Evolutionary conservation across 495 filamentous ascomycete species (phyloP).

Genomic region (Hypoxylon crocopeplum): DNA sequence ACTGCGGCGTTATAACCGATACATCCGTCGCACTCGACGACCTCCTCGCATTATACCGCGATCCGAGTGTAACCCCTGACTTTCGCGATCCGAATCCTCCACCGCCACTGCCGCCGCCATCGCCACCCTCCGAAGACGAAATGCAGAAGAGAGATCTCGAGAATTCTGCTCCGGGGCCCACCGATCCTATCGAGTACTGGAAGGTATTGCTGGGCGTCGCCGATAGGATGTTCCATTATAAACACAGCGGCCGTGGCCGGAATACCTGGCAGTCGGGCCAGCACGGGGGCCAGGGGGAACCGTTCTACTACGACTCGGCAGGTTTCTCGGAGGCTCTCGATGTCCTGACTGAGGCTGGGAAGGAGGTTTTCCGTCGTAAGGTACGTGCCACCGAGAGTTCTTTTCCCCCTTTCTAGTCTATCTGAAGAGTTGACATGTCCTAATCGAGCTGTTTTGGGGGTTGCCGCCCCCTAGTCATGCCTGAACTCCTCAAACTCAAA

Average conservation of each 20-base stretch:
- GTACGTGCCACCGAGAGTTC: too few relatives aligned
- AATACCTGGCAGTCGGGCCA: slow-evolving; percentile 68
- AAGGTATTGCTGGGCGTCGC: slow-evolving; percentile 35
- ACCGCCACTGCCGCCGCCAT: slow-evolving; percentile 32
- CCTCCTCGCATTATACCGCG: slow-evolving; percentile 55
- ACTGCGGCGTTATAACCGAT: slow-evolving; percentile 61
- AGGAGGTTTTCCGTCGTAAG: slow-evolving; percentile 59
- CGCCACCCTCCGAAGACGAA: slow-evolving; percentile 13
- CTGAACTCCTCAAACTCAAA: too few relatives aligned
- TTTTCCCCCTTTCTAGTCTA: too few relatives aligned
- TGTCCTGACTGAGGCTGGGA: slow-evolving; percentile 60
- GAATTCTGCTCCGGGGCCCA: neutral
- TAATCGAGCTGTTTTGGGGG: too few relatives aligned
- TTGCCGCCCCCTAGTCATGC: too few relatives aligned
- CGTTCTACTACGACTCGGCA: slow-evolving; percentile 61
- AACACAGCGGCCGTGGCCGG: slow-evolving; percentile 51
- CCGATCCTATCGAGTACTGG: slow-evolving; percentile 43
- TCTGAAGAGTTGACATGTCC: too few relatives aligned
- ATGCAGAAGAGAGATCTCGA: slow-evolving; percentile 13
- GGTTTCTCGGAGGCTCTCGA: slow-evolving; percentile 61
- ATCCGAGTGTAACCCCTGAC: slow-evolving; percentile 37
- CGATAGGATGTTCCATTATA: slow-evolving; percentile 48
- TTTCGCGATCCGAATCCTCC: slow-evolving; percentile 53
- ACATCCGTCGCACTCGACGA: slow-evolving; percentile 55
- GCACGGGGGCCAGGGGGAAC: slow-evolving; percentile 65